A percentile compares a stretch with the other conserved stretches of the same genome.
Conservation (phyloP, 2,329 filamentous ascomycete genomes). For the Cercospora sp. region DNA sequence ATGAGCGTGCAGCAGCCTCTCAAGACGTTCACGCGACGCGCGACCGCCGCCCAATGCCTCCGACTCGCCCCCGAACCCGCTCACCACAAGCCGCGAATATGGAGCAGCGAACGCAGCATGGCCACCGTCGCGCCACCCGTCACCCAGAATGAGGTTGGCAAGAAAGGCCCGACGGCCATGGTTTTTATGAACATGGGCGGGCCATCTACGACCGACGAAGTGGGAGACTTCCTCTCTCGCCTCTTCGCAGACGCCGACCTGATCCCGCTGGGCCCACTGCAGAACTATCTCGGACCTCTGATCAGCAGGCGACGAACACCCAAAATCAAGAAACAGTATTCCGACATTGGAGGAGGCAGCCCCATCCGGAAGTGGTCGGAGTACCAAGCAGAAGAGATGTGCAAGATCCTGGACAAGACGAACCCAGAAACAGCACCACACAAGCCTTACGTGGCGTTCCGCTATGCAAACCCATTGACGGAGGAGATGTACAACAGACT, state of each 20-base stretch:
- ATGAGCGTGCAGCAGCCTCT: slow-evolving; percentile 36
- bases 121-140: slow-evolving; percentile 72
- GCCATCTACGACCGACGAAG: slow-evolving; percentile 82
- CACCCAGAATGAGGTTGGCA: slow-evolving; percentile 69
- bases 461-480: slow-evolving; percentile 89
- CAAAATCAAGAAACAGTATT: slow-evolving; percentile 95
- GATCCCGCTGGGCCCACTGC: slow-evolving; percentile 90
- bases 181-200: slow-evolving; percentile 99
- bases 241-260: slow-evolving; percentile 93
- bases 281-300: slow-evolving; percentile 84
- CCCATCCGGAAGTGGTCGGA: slow-evolving; percentile 98
- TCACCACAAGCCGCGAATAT: slow-evolving; percentile 31
- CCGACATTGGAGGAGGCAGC: slow-evolving; percentile 93
- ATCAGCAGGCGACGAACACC: slow-evolving; percentile 85
- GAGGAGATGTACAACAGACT: slow-evolving; percentile 88
- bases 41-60: slow-evolving; percentile 33
- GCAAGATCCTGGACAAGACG: slow-evolving; percentile 88
- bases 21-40: slow-evolving; percentile 34
- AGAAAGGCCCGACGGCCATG: slow-evolving; percentile 88
- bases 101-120: slow-evolving; percentile 32
- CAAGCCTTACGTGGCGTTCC: slow-evolving; percentile 95
- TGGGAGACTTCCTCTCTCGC: slow-evolving; percentile 83
- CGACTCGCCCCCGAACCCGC: slow-evolving; percentile 19
- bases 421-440: slow-evolving; percentile 94
- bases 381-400: slow-evolving; percentile 91